Evolutionary conservation across 2,329 filamentous ascomycete species (phyloP).

Genomic region (Trichoderma arundinaceum): DNA sequence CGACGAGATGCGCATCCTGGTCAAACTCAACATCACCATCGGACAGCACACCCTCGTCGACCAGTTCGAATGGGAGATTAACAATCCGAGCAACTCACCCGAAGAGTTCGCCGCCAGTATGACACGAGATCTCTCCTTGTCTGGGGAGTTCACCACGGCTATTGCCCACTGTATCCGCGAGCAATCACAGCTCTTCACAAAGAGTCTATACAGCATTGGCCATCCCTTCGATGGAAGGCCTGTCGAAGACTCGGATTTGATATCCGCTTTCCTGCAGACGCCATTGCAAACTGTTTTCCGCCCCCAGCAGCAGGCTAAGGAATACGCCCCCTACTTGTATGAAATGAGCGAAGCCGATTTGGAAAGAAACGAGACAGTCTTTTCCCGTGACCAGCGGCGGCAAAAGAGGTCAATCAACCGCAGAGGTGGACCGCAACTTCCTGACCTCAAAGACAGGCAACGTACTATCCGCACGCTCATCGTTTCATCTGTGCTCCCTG

Average conservation of each 20-base stretch:
- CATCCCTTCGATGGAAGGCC: conserved; percentile 95
- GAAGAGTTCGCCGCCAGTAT: conserved; percentile 93
- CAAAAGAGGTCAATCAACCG: conserved; percentile 96
- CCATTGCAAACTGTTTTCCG: conserved; percentile 84
- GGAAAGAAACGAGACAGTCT: conserved; percentile 88
- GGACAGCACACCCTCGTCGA: conserved; percentile 92
- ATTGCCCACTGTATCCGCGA: conserved; percentile 98
- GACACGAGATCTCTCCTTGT: conserved; percentile 86
- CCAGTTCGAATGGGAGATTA: conserved; percentile 99
- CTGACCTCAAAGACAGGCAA: conserved; percentile 95
- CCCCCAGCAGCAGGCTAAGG: conserved; percentile 89
- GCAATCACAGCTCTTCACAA: conserved; percentile 91
- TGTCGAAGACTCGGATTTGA: conserved; percentile 88
- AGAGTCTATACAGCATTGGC: conserved; percentile 88
- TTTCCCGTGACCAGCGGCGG: conserved; percentile 89
- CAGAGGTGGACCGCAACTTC: conserved; percentile 86
- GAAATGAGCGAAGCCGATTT: conserved; percentile 90
- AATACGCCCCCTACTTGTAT: conserved; percentile 91
- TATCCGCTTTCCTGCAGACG: conserved; percentile 82
- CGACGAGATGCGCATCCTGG: conserved; percentile 94
- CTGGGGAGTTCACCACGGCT: conserved; percentile 94
- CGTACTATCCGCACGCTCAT: conserved; percentile 90
- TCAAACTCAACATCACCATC: conserved; percentile 98
- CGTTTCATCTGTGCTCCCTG: conserved; percentile 90
- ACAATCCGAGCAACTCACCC: conserved; percentile 89